Evolutionary conservation across 371 early-diverging fungal species (phyloP).

Genomic region (Mortierella sp.): DNA sequence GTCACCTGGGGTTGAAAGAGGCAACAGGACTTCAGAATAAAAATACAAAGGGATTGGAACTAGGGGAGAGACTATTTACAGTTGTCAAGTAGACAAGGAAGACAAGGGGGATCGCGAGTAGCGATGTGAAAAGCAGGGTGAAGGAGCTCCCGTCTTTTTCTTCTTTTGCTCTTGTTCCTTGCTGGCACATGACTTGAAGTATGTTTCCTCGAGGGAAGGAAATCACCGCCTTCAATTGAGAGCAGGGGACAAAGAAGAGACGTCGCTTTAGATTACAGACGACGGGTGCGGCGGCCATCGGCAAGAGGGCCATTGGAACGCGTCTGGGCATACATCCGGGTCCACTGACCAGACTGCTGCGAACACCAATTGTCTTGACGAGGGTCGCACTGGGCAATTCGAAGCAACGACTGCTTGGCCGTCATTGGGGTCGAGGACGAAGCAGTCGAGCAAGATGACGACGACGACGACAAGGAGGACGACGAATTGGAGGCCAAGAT

Average conservation of each 20-base stretch:
- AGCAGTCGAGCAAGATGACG: neutral
- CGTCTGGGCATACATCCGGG: slow-evolving; percentile 49
- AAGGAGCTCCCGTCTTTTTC: neutral
- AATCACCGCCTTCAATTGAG: neutral
- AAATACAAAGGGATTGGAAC: neutral
- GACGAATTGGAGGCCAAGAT: neutral
- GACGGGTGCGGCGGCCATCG: slow-evolving; percentile 51
- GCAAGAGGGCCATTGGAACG: slow-evolving; percentile 28
- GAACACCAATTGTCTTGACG: slow-evolving; percentile 45
- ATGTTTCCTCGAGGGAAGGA: neutral
- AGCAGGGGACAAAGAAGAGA: neutral
- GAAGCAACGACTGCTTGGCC: slow-evolving; percentile 43
- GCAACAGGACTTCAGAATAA: neutral
- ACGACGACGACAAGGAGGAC: slow-evolving; percentile 10
- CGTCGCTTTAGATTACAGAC: slow-evolving; percentile 24
- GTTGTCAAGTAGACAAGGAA: neutral
- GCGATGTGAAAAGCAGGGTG: neutral
- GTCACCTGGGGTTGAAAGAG: neutral
- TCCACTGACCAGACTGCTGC: slow-evolving; percentile 43
- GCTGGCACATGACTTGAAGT: slow-evolving; percentile 11
- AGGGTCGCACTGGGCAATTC: slow-evolving; percentile 44
- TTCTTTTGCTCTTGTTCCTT: neutral
- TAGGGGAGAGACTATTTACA: slow-evolving; percentile 5
- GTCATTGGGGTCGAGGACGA: slow-evolving; percentile 18
- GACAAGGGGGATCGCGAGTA: neutral